These are phyloP conservation scores for Cupressus sempervirens DNA, from an alignment of 75 land plant species.

Conservation along the genomic window DNA sequence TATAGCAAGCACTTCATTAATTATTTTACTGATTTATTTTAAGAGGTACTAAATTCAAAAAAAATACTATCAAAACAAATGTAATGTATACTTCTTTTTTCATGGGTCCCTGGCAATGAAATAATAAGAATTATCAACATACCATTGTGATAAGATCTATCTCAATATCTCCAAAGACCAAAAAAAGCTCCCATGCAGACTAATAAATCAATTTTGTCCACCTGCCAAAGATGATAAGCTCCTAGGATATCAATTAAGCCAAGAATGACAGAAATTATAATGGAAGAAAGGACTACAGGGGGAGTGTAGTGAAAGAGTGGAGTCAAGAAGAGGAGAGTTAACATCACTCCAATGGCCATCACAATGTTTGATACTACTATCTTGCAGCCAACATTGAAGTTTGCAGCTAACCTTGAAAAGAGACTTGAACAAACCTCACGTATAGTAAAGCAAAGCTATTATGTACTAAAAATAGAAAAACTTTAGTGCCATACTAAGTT, in stretches of 20 bases:
- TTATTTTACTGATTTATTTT: too few species aligned
- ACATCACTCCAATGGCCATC: too few species aligned
- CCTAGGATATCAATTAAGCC: slow-evolving; percentile 65
- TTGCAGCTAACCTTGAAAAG: slow-evolving; percentile 77
- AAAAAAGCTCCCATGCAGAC: slow-evolving; percentile 66
- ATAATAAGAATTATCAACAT: too few species aligned
- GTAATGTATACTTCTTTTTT: too few species aligned
- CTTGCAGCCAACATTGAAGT: too few species aligned
- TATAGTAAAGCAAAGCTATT: neutral
- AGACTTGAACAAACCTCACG: slow-evolving; percentile 36
- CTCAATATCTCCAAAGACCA: slow-evolving; percentile 67
- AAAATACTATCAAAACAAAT: slow-evolving; percentile 3
- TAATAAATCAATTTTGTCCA: slow-evolving; percentile 75
- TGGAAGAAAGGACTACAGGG: slow-evolving; percentile 60
- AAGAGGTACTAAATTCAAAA: neutral
- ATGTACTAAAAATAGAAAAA: neutral
- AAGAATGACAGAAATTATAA: slow-evolving; percentile 70
- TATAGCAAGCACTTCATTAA: neutral
- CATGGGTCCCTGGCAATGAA: too few species aligned
- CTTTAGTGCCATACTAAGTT: neutral
- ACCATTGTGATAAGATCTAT: slow-evolving; percentile 67
- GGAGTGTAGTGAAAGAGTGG: slow-evolving; percentile 86
- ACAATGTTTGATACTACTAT: too few species aligned
- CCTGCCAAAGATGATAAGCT: slow-evolving; percentile 53
- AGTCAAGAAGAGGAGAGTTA: too few species aligned